Conservation (phyloP, 169 alveolate species). For the Perkinsus olseni region DNA sequence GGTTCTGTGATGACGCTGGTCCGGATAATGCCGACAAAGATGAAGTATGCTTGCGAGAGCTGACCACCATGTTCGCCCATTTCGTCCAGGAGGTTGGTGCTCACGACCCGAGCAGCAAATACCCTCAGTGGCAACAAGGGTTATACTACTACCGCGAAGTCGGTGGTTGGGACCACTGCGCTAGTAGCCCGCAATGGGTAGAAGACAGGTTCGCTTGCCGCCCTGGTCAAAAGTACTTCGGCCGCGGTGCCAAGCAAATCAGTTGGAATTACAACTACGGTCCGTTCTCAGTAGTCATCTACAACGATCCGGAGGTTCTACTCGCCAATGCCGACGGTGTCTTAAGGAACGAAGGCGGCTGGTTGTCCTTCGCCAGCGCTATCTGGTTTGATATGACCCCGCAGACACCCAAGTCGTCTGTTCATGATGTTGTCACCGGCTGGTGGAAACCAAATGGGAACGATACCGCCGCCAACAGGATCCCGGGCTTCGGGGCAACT, state of each 20-base stretch:
- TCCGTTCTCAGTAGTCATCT: not conserved
- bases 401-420: not conserved
- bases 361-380: not conserved
- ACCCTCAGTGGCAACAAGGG: not conserved
- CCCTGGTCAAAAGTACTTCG: not conserved
- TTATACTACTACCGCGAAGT: not conserved
- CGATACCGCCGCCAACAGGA: not conserved
- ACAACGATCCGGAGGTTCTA: not conserved
- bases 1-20: not conserved
- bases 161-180: not conserved
- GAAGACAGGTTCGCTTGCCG: not conserved
- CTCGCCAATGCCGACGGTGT: not conserved
- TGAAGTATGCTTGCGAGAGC: not conserved
- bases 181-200: not conserved
- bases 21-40: not conserved
- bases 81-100: not conserved
- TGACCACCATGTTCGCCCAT: not conserved
- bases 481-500: not conserved
- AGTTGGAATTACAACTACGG: not conserved
- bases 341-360: not conserved
- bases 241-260: not conserved
- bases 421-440: not conserved
- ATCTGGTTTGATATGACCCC: not conserved
- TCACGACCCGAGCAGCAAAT: not conserved
- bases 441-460: not conserved